phyloP scores from a whole-genome alignment of 75 land plant genomes.

The Cunninghamia lanceolata region DNA sequence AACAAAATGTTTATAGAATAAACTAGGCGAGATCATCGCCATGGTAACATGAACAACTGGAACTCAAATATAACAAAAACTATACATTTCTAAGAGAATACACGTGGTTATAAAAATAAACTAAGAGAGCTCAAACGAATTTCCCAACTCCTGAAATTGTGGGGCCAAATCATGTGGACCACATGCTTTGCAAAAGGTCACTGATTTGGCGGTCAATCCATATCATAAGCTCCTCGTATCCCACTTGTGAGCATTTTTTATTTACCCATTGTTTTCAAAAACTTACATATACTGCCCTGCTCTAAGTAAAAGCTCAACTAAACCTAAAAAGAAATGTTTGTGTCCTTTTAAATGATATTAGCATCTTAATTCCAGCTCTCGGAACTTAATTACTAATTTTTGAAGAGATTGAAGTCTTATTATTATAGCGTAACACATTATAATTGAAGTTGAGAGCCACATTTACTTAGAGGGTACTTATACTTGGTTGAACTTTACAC shows the following conservation, averaged over 20 bases:
- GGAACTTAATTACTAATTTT: too few species aligned
- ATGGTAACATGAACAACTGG: background rate
- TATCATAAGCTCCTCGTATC: background rate
- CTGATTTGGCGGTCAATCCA: background rate
- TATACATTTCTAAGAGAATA: background rate
- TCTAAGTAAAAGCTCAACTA: too few species aligned
- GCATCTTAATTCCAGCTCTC: too few species aligned
- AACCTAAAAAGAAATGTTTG: too few species aligned
- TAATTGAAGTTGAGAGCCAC: too few species aligned
- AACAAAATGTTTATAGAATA: background rate
- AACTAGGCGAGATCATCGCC: too few species aligned
- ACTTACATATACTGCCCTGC: too few species aligned
- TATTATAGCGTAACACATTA: too few species aligned
- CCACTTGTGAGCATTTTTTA: background rate
- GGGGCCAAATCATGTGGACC: background rate
- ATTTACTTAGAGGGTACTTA: too few species aligned
- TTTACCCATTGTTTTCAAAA: background rate
- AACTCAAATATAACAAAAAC: background rate
- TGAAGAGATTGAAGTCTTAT: too few species aligned
- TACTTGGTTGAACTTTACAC: too few species aligned
- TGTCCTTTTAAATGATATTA: too few species aligned
- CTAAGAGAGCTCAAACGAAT: background rate
- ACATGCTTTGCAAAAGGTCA: background rate
- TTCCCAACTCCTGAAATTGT: background rate
- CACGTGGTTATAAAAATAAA: background rate